Percentiles rank a stretch among this genome's conserved stretches.
Evolutionary conservation across 2,329 filamentous ascomycete genomes (phyloP).

Genomic region (Tolypocladium paradoxum): DNA sequence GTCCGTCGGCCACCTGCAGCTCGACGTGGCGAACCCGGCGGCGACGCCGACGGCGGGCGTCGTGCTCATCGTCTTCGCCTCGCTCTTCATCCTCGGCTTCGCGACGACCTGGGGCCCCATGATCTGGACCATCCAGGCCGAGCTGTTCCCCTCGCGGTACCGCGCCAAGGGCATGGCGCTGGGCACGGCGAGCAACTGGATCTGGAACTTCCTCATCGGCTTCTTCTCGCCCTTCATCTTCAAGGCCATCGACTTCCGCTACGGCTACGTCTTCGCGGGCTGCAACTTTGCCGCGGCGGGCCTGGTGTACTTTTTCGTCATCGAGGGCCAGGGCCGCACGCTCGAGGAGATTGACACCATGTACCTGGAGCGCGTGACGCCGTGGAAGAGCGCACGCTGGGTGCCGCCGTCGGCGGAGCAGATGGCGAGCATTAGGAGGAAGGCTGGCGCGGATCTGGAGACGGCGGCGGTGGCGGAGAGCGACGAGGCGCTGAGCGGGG

Average conservation of each 20-base stretch:
- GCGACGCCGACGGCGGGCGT: slow-evolving; percentile 36
- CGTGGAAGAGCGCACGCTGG: slow-evolving; percentile 52
- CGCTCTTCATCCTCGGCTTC: slow-evolving; percentile 53
- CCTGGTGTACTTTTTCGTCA: slow-evolving; percentile 68
- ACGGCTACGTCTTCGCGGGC: slow-evolving; percentile 66
- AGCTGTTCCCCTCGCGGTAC: slow-evolving; percentile 54
- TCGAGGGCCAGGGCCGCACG: slow-evolving; percentile 61
- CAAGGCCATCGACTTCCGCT: slow-evolving; percentile 56
- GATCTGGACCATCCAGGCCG: slow-evolving; percentile 53
- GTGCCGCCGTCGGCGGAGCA: slow-evolving; percentile 30
- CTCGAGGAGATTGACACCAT: slow-evolving; percentile 74
- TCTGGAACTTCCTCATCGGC: slow-evolving; percentile 63
- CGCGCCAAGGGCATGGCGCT: slow-evolving; percentile 50
- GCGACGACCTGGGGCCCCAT: slow-evolving; percentile 59
- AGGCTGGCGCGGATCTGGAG: slow-evolving; percentile 29
- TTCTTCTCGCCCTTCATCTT: slow-evolving; percentile 79
- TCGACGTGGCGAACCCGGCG: slow-evolving; percentile 24
- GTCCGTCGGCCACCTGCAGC: slow-evolving; percentile 38
- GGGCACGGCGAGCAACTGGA: slow-evolving; percentile 53
- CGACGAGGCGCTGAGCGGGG: neutral
- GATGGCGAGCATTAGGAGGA: slow-evolving; percentile 28
- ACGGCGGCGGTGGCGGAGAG: slow-evolving; percentile 4
- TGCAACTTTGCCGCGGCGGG: slow-evolving; percentile 55
- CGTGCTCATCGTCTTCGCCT: slow-evolving; percentile 52
- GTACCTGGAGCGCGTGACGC: slow-evolving; percentile 56